Percentiles rank a stretch among this genome's conserved stretches.
phyloP scores from a whole-genome alignment of 2,329 filamentous ascomycete species.

The Penicillium sp. region DNA sequence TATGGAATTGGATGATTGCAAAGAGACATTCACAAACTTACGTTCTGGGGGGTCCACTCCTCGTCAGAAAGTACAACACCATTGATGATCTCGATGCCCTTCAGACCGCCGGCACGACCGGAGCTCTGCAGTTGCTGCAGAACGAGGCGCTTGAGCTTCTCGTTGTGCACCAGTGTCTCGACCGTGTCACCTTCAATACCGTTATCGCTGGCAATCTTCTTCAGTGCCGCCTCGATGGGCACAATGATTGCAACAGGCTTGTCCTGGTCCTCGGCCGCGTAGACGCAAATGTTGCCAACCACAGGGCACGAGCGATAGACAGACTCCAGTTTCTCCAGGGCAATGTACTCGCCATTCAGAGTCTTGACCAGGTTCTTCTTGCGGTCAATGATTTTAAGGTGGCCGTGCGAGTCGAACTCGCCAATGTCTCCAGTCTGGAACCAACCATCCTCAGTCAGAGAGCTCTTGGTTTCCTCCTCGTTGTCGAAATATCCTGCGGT shows the following conservation, averaged over 20 bases:
- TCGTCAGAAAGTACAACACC: slow-evolving; percentile 47
- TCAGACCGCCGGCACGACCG: slow-evolving; percentile 37
- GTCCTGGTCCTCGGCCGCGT: slow-evolving; percentile 70
- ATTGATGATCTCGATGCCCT: slow-evolving; percentile 44
- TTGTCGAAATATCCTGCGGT: slow-evolving; percentile 79
- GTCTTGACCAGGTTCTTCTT: slow-evolving; percentile 99
- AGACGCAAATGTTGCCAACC: slow-evolving; percentile 83
- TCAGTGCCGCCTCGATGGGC: slow-evolving; percentile 55
- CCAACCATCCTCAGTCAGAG: slow-evolving; percentile 82
- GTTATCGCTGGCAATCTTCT: slow-evolving; percentile 54
- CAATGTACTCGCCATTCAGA: slow-evolving; percentile 92
- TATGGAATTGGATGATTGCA: slow-evolving; percentile 24
- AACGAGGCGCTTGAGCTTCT: slow-evolving; percentile 42
- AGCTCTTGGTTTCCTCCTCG: slow-evolving; percentile 75
- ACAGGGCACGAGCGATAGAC: slow-evolving; percentile 78
- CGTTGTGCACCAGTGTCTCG: slow-evolving; percentile 62
- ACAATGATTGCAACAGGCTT: slow-evolving; percentile 82
- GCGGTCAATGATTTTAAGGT: slow-evolving; percentile 84
- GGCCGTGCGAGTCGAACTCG: slow-evolving; percentile 76
- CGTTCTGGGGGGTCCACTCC: slow-evolving; percentile 46
- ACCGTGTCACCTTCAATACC: slow-evolving; percentile 63
- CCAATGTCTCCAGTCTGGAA: slow-evolving; percentile 97
- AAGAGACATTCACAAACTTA: slow-evolving; percentile 24
- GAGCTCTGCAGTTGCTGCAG: slow-evolving; percentile 42
- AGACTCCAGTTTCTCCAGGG: slow-evolving; percentile 90